Conservation (phyloP, 257 asterid species). For the Catharanthus roseus region DNA sequence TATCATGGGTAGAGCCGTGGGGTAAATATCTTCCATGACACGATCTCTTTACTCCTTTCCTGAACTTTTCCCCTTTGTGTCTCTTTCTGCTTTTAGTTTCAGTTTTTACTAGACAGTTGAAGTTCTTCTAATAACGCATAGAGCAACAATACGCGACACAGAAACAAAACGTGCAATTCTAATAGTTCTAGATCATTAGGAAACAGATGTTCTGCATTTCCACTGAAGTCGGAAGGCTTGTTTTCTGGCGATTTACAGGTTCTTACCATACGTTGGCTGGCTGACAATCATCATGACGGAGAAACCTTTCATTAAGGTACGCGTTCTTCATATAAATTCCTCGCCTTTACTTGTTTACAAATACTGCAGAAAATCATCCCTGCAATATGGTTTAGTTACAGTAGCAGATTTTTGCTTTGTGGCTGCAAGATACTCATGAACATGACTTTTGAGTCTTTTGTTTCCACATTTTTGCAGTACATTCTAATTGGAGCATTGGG, state of each 20-base stretch:
- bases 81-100: not conserved
- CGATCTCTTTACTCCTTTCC: not conserved
- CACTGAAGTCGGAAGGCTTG: not conserved
- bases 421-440: too few species aligned
- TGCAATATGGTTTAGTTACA: not conserved
- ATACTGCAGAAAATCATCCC: not conserved
- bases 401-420: too few species aligned
- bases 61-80: not conserved
- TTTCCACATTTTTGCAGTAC: conserved; percentile 41
- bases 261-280: conserved; percentile 67
- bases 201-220: not conserved
- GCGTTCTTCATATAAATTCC: not conserved
- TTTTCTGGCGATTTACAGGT: conserved; percentile 32
- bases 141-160: not conserved
- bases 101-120: not conserved
- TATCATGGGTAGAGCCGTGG: conserved; percentile 69
- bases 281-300: conserved; percentile 70
- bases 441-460: not conserved
- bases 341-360: too few species aligned
- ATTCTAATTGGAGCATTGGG: conserved; percentile 48
- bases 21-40: conserved; percentile 36
- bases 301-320: conserved; percentile 59
- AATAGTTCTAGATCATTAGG: not conserved
- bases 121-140: too few species aligned
- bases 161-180: not conserved